phyloP scores from a whole-genome alignment of 228 moss, liverwort and hornwort genomes.

The Sphagnum magellanicum region DNA sequence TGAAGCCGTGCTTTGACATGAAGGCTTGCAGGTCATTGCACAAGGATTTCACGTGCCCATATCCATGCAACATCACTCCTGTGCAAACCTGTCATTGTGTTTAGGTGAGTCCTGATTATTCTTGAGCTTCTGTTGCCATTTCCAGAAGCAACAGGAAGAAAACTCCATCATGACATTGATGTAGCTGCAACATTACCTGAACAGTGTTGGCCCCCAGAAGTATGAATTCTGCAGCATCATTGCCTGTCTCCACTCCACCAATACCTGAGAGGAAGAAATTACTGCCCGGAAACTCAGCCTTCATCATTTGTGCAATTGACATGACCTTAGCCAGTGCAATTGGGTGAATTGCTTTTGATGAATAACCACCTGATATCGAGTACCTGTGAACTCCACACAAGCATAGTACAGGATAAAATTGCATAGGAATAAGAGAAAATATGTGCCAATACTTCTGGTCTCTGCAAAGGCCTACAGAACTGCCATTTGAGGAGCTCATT shows the following conservation, averaged over 20 bases:
- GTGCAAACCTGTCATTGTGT: constrained; percentile 60
- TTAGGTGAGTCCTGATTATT: too few relatives aligned
- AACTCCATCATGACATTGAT: not conserved
- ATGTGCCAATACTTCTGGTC: too few relatives aligned
- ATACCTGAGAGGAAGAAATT: constrained; percentile 75
- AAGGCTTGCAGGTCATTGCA: constrained; percentile 69
- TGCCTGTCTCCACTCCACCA: constrained; percentile 90
- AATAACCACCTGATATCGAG: constrained; percentile 91
- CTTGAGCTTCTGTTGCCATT: too few relatives aligned
- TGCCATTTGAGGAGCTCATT: too few relatives aligned
- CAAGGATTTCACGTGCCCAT: constrained; percentile 72
- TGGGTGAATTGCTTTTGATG: constrained; percentile 88
- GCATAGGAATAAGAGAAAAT: too few relatives aligned
- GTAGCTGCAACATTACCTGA: not conserved
- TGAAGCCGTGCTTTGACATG: constrained; percentile 77
- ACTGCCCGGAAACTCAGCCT: constrained; percentile 59
- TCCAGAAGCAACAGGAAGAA: too few relatives aligned
- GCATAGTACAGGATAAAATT: too few relatives aligned
- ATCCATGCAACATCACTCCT: constrained; percentile 99
- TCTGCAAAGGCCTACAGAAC: too few relatives aligned
- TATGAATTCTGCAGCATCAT: constrained; percentile 47
- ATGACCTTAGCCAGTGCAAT: constrained; percentile 93
- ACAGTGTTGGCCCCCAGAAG: constrained; percentile 16
- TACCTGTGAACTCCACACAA: constrained; percentile 35
- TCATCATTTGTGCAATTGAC: constrained; percentile 89